Conservation (phyloP, 164 flowering plant genomes). For the Umbellularia californica region DNA sequence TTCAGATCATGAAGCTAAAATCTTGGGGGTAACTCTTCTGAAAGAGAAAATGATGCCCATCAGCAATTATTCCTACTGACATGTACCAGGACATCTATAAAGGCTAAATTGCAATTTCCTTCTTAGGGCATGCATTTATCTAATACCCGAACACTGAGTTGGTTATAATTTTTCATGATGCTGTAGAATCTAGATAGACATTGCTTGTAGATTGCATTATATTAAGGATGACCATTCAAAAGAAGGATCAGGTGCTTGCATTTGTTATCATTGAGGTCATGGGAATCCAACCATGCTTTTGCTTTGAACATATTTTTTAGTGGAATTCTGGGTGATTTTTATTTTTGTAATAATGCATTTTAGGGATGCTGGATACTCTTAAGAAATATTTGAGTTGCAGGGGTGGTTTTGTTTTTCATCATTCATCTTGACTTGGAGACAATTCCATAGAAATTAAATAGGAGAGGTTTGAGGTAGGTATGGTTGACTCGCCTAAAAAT, state of each 20-base stretch:
- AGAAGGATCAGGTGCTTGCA: background rate
- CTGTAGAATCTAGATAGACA: background rate
- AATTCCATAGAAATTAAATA: background rate
- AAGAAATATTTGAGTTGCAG: background rate
- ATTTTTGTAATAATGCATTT: background rate
- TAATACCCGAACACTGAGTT: background rate
- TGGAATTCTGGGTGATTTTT: background rate
- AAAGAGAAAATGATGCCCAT: conserved; percentile 11
- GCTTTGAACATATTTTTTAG: background rate
- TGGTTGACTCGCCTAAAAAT: background rate
- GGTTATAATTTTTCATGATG: background rate
- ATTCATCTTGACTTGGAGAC: background rate
- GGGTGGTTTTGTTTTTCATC: background rate
- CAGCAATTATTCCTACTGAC: background rate
- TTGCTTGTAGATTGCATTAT: background rate
- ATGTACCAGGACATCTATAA: background rate
- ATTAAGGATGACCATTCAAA: background rate
- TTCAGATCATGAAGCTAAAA: conserved; percentile 37
- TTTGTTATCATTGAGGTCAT: background rate
- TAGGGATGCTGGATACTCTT: background rate
- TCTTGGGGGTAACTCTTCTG: conserved; percentile 29
- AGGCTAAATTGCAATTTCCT: background rate
- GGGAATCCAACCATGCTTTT: background rate
- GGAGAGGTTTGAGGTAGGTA: background rate
- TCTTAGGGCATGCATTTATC: background rate